phyloP scores from a whole-genome alignment of 352 stramenopile species.

The Globisporangium uncinulatum region DNA sequence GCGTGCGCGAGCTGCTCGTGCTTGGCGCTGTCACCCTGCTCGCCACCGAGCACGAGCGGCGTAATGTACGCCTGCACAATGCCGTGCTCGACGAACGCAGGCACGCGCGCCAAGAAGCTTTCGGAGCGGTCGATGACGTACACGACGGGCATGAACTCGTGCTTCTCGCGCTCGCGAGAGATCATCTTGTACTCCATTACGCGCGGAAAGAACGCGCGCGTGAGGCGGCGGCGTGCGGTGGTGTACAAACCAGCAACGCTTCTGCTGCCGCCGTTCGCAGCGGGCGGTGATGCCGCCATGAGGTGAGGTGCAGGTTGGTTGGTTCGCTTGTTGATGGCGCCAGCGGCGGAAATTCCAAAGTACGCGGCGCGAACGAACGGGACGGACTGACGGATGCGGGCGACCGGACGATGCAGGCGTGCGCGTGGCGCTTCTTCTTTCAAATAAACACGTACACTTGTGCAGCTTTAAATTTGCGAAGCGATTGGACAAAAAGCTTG shows the following conservation, averaged over 20 bases:
- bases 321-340: too few species aligned
- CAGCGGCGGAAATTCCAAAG: too few species aligned
- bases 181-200: constrained; percentile 82
- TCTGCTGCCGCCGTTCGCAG: background rate
- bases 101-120: constrained; percentile 45
- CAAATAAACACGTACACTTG: too few species aligned
- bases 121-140: constrained; percentile 62
- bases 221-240: constrained; percentile 10
- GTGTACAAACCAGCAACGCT: background rate
- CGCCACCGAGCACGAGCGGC: constrained; percentile 23
- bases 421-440: background rate
- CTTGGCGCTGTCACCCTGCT: constrained; percentile 15
- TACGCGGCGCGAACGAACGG: too few species aligned
- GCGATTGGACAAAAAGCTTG: too few species aligned
- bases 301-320: background rate
- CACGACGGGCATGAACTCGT: constrained; percentile 74
- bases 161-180: constrained; percentile 59
- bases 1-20: constrained; percentile 24
- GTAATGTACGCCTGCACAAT: constrained; percentile 60
- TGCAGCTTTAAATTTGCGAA: background rate
- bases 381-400: background rate
- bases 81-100: constrained; percentile 36
- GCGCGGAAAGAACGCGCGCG: constrained; percentile 45
- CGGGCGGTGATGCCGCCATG: background rate
- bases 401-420: too few species aligned